Evolutionary conservation across 2,329 filamentous ascomycete species (phyloP), one percentile per base, ranked within the genome.

Genomic region (Arthrobotrys iridis): DNA sequence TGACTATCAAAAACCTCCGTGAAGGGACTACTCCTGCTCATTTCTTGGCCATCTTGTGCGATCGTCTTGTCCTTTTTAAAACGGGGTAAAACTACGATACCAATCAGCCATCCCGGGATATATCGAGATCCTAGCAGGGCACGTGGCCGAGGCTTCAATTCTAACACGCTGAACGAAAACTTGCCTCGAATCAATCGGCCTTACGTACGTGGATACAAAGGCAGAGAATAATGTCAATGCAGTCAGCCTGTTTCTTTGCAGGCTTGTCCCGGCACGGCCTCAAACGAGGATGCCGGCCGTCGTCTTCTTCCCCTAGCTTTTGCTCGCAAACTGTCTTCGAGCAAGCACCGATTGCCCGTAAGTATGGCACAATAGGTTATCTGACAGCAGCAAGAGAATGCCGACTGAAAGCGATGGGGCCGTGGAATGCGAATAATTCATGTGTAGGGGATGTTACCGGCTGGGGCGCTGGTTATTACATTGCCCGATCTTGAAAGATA

Each of bases 61-160:
- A 55, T 55, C 48, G 15, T 15, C 8, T 4, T 15, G 30, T 30
- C 15, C 55, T 3, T 41, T 43, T 7, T 13, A 43, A 41, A 58
- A 64, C 59, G 30, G 26, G 43, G 28, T 24, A 28, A 40, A 30
- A 40, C 48, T 37, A 28, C 37, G 41, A 40, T 24, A 40, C 48
- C 28, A 28, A 15, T 13, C 35, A 45, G 35, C 63, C 35, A 43
- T 40, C 18, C 50, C 18, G 50, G 50, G 50, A 18, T 55, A 55
- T 55, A 55, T 55, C 15, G 30, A 55, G 22, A 66, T 55, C 70
- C 57, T 63, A 59, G 63, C 18, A 45, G 45, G 37, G 70, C 63
- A 75, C 70, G 70, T 75, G 70, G 45, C 62, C 30, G 62, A 75
- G 45, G 48, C 71, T 75, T 63, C 58, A 18, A 58, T 33, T 55